Base-by-base conservation (phyloP, 1,284 basidiomycete species). In the Tausonia pullulans region DNA sequence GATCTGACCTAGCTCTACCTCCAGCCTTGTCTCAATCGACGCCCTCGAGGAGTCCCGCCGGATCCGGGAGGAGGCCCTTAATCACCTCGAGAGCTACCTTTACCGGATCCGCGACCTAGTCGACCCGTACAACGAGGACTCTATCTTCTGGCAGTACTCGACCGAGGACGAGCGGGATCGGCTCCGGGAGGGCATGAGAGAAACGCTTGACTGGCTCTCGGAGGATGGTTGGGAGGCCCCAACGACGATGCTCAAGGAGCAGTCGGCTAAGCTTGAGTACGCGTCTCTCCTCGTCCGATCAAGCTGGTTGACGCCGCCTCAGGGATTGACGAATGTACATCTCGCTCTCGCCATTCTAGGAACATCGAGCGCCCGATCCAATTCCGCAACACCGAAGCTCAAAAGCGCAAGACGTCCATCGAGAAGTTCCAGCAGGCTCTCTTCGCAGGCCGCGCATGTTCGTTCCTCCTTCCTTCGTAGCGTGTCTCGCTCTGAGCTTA, bases 71-170 rank as follows among this genome's bases (percentile, higher is more conserved):
- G 95, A 98, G 75, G 90, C 91, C 1, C 83, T 87, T 63, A 99
- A 99, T 77, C 81, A 83, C 43, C 84, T 99, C 64, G 96, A 99
- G 76, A 83, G 87, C 41, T 95, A 94, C 75, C 77, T 98, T 16
- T 99, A 99, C 79, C 84, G 86, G 64, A 78, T 97, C 46, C 85
- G 90, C 39, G 93, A 94, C 73, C 78, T 98, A 8, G 82, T 85
- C 41, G 83, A 85, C 50, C 82, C 83, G 7, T 80, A 81, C 68
- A 73, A 78, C 1, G 81, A 84, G 3, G 71, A 70, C 67, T 82
- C 84, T 3, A 86, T 87, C 14, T 88, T 92, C 77, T 83, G 83
- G 74, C 86, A 86, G 72, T 94, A 85, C 73, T 90, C 87, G 53
- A 87, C 84, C 68, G 77, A 81, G 9, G 72, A 75, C 8, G 96